Evolutionary conservation across 768 basidiomycete species (phyloP), one percentile per base, ranked within the genome.

Genomic region (Pulveroboletus sp.): DNA sequence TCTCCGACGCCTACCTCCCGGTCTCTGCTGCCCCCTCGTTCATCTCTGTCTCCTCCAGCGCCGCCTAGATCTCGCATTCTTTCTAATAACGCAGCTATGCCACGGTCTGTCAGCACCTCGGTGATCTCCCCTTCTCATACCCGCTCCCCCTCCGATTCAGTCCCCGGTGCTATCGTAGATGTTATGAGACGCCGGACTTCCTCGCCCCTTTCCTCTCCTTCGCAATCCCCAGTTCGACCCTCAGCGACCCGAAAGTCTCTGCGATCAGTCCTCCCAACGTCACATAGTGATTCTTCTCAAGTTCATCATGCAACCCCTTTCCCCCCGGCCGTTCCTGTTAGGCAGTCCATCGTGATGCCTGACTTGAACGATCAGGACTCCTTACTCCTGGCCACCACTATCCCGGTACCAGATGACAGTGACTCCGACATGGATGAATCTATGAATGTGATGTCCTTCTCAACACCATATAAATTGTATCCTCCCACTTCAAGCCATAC

Each of bases 381-480:
- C 26, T 71, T 90, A 4, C 76, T 91, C 35, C 71, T 84, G 39
- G 86, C 89, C 1, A 80, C 83, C 50, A 73, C 73, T 24, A 82
- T 89, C 35, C 89, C 88, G n/a, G 75, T 89, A 17, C 88, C 89
- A 2, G 83, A 81, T 55, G 79, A 84, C 57, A 81, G 77, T 55
- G 87, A 89, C 58, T 86, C 82, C 0, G 88, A 87, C 33, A 74
- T 73, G 59, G 72, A 76, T 21, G 69, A 71, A 17, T 78, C 82
- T 13, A 66, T 75, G 24, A 82, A 89, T 56, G 69, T 81, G 15
- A 74, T 87, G 67, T 86, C 87, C 5, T 89, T 91, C 58, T 86
- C 88, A 1, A 72, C 82, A 21, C 81, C 83, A 17, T 85, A 78
- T 56, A 80, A 81, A 58, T 45, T 72, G 17, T 71, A 73, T 64